Conservation (phyloP, 192 early-diverging fungal genomes). For the Backusella westeae region DNA sequence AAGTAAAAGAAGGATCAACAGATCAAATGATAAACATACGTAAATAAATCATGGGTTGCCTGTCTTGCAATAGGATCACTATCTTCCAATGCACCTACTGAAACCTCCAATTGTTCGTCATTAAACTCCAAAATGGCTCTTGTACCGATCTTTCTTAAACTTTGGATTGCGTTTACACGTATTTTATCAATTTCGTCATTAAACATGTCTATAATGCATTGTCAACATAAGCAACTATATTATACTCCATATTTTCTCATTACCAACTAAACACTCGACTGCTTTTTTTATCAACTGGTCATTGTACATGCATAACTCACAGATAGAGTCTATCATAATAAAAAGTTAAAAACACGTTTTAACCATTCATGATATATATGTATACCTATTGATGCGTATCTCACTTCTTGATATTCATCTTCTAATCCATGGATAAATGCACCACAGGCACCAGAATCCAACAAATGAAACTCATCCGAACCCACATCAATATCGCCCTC, state of each 20-base stretch:
- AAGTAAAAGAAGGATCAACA: not conserved
- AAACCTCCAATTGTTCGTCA: conserved; percentile 72
- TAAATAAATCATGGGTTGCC: conserved; percentile 72
- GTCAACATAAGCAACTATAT: not conserved
- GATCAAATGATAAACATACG: conserved; percentile 38
- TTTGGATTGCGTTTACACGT: conserved; percentile 76
- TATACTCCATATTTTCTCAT: not conserved
- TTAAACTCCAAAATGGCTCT: conserved; percentile 55
- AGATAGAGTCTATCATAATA: conserved; percentile 65
- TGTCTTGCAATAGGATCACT: conserved; percentile 61
- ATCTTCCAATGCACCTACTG: conserved; percentile 79
- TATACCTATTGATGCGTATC: conserved; percentile 81
- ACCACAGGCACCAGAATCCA: conserved; percentile 85
- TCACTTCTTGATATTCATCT: conserved; percentile 90
- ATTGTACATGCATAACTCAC: conserved; percentile 71
- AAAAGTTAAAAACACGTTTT: not conserved
- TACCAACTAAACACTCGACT: conserved; percentile 79
- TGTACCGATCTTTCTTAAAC: conserved; percentile 68
- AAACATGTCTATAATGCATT: conserved; percentile 77
- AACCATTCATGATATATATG: too few relatives aligned
- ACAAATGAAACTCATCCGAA: conserved; percentile 61
- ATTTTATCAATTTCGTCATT: conserved; percentile 92
- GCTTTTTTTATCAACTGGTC: conserved; percentile 70
- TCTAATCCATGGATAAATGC: conserved; percentile 96
- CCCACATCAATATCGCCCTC: conserved; percentile 69